Base-by-base conservation (phyloP, 2,329 filamentous ascomycete genomes). In the Cladosporium halotolerans region DNA sequence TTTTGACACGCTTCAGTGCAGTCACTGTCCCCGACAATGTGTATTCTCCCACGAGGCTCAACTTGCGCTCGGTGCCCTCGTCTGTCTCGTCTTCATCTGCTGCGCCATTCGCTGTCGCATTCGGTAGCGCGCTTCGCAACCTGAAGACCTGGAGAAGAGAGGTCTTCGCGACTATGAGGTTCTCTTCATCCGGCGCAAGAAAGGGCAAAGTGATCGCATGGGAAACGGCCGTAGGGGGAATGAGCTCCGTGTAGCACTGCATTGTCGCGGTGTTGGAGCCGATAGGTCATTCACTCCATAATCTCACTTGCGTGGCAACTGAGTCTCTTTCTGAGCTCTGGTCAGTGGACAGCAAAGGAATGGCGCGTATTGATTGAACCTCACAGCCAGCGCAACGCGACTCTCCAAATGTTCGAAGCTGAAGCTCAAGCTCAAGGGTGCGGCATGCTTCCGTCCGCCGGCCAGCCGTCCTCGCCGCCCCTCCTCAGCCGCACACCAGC, bases 161-260 rank as follows among this genome's bases (percentile, higher is more conserved):
- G 55, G 89, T 90, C 75, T 91, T 95, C 64, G 89, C 90, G 73
- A 99, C 84, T 61, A 96, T 77, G 61, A 99, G 81, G 69, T 97
- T 96, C 70, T 81, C 86, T 63, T 87, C 83, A 59, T 84, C 79
- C 46, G 88, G 73, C 44, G 86, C 86, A 44, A 86, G 79, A 67
- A 99, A 90, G 34, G 90, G 82, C 39, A 96, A 74, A 56, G 78
- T 81, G 65, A 96, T 74, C 59, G 91, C 89, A 74, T 96, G 87
- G 66, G 89, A 91, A 73, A 97, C 90, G 69, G 91, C 91, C 70
- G 91, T 95, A 52, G 93, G 91, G 76, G 92, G 88, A 70, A 89
- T 84, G 70, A 99, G 79, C 79, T 99, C 93, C 67, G 89, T 91
- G 75, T 97, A 97, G 79, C 89, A 95, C 82, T 97, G 92, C 92